Percentiles rank a stretch among this genome's conserved stretches.
phyloP scores from a whole-genome alignment of 2,329 filamentous ascomycete genomes.

The Onygenales sp. region DNA sequence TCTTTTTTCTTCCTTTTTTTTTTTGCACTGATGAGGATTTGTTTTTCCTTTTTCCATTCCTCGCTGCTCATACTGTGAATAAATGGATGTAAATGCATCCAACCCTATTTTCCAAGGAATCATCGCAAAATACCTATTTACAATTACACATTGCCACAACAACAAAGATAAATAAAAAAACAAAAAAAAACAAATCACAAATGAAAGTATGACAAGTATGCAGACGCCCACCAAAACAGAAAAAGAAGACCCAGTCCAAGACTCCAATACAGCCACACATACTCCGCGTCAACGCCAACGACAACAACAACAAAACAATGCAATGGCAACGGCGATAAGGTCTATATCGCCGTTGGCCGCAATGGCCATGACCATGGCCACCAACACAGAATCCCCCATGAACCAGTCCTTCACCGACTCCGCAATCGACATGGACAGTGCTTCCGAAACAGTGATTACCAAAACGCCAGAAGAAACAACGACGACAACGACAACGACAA shows the following conservation, averaged over 20 bases:
- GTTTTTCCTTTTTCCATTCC: too few relatives aligned
- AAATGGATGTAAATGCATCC: too few relatives aligned
- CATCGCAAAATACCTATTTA: too few relatives aligned
- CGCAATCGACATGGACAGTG: conserved; percentile 17
- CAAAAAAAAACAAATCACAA: background rate
- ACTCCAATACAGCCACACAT: background rate
- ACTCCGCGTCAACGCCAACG: background rate
- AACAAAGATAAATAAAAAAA: background rate
- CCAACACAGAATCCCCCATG: background rate
- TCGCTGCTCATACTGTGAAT: too few relatives aligned
- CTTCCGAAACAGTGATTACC: background rate
- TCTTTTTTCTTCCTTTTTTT: too few relatives aligned
- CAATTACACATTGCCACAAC: background rate
- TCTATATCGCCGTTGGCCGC: background rate
- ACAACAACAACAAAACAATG: background rate
- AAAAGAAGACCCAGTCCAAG: background rate
- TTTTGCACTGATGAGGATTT: too few relatives aligned
- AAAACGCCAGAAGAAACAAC: conserved; percentile 18
- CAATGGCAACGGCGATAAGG: background rate
- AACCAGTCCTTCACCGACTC: conserved; percentile 17
- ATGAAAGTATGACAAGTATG: background rate
- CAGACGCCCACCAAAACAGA: background rate
- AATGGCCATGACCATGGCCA: background rate
- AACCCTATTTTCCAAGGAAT: too few relatives aligned
- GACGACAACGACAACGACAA: conserved; percentile 9